Base-by-base conservation (phyloP, 352 stramenopile genomes). In the Pilasporangium apinafurcum region DNA sequence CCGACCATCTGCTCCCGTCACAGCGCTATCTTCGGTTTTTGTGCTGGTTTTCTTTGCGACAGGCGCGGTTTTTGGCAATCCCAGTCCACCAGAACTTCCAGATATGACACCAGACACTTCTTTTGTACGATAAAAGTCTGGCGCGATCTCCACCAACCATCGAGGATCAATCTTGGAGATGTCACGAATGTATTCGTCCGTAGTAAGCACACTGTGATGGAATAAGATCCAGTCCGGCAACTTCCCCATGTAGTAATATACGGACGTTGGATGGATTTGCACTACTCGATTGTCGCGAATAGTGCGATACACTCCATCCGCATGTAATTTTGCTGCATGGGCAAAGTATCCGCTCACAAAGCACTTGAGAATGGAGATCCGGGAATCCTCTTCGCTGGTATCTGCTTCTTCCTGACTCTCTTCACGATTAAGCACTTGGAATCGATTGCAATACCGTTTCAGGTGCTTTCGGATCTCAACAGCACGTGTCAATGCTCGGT, bases 221-320 rank as follows among this genome's bases (percentile, higher is more conserved):
- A 98, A 99, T 25, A 97, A 73, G 14, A 99, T 90, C 79, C 97
- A 99, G 58, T 99, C 96, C 3, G 97, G 97, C 26, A 93, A 70
- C 9, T 60, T 77, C 2, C 76, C 72, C 51, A 85, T 64, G 51
- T 83, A 62, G 44, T 85, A 86, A 34, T 82, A 86, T 18, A 86
- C 65, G 1, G 67, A 89, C 27, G 76, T 88, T 31, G 80, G 80
- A 49, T 89, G 80, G 29, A 92, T 64, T 44, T 89, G 69, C 21
- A 89, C 74, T 3, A 67, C 48, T 27, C 80, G 74, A n/a, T 69
- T 57, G 41, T 89, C 74, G 3, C 77, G 74, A 10, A 92, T 44
- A 4, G 80, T 92, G 27, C 65, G 61, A 35, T 86, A 91, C 10
- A 55, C 53, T 18, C 72, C 65, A 25, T 86, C 71, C 10, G 89